These are phyloP conservation scores for Neurospora sp. DNA, from an alignment of 495 filamentous ascomycete genomes.

Conservation along the genomic window DNA sequence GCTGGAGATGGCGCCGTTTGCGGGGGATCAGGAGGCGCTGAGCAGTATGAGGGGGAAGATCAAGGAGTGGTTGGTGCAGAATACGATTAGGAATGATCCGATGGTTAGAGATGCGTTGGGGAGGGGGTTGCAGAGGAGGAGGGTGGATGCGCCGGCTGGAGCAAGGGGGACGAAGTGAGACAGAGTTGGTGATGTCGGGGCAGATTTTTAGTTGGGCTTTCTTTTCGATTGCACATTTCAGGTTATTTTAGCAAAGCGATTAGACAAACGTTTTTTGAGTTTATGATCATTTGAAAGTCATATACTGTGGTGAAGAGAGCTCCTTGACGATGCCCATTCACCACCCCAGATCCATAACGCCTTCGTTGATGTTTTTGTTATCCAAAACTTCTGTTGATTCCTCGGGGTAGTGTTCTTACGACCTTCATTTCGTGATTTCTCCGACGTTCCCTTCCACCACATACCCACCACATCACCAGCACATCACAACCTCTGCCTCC, in stretches of 20 bases:
- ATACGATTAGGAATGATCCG: conserved; percentile 59
- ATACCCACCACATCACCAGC: background rate
- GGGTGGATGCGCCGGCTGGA: conserved; percentile 45
- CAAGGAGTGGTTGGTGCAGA: conserved; percentile 68
- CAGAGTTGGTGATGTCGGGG: background rate
- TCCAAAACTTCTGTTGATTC: background rate
- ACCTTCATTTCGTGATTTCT: background rate
- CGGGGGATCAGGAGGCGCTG: conserved; percentile 53
- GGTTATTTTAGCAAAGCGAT: background rate
- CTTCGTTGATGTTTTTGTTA: background rate
- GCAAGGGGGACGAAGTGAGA: conserved; percentile 41
- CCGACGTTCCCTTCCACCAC: background rate
- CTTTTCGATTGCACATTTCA: background rate
- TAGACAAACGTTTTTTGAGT: background rate
- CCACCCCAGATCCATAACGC: background rate
- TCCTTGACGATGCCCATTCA: background rate
- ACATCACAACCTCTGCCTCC: conserved; percentile 53
- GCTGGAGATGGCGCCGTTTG: conserved; percentile 76
- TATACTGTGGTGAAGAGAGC: background rate
- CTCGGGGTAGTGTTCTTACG: no score
- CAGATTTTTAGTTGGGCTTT: background rate
- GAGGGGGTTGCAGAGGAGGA: conserved; percentile 47
- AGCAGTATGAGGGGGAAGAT: conserved; percentile 52
- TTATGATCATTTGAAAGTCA: background rate
- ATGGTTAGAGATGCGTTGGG: conserved; percentile 69